phyloP scores from a whole-genome alignment of 768 basidiomycete genomes.

The Leccinum disarticulatum region DNA sequence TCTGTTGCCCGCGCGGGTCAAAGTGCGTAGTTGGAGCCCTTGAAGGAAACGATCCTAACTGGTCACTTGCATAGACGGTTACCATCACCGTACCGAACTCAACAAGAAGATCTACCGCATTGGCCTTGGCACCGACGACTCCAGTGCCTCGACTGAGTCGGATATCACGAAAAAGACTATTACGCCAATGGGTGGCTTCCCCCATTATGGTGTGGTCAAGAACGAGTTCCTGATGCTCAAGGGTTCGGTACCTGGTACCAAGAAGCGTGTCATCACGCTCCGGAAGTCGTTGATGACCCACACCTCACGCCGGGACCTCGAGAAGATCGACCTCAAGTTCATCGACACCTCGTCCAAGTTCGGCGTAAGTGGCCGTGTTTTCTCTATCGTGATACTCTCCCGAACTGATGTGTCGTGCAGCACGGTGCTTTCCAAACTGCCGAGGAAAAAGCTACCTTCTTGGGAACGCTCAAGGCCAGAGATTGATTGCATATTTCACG shows the following conservation, averaged over 20 bases:
- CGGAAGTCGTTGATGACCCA: constrained; percentile 97
- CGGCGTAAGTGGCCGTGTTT: constrained; percentile 59
- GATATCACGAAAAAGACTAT: constrained; percentile 93
- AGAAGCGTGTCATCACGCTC: constrained; percentile 97
- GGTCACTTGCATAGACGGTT: constrained; percentile 62
- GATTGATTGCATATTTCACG: constrained; percentile 51
- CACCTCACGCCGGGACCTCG: constrained; percentile 93
- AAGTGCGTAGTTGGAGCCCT: constrained; percentile 55
- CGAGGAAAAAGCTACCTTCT: constrained; percentile 95
- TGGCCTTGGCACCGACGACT: constrained; percentile 72
- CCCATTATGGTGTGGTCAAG: constrained; percentile 97
- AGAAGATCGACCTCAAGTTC: constrained; percentile 98
- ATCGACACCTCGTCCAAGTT: constrained; percentile 98
- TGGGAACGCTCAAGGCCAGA: constrained; percentile 86
- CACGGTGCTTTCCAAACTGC: constrained; percentile 96
- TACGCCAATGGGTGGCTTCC: constrained; percentile 99
- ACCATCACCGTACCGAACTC: constrained; percentile 95
- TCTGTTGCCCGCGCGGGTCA: constrained; percentile 99
- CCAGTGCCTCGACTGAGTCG: constrained; percentile 89
- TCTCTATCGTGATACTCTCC: background rate
- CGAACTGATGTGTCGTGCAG: constrained; percentile 36
- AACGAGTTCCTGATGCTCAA: constrained; percentile 98
- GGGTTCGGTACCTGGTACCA: constrained; percentile 92
- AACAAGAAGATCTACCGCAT: constrained; percentile 99
- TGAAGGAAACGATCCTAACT: background rate